These are phyloP conservation scores for Tillandsia leiboldiana DNA, from an alignment of 176 grass and related monocot genomes.

Conservation along the genomic window DNA sequence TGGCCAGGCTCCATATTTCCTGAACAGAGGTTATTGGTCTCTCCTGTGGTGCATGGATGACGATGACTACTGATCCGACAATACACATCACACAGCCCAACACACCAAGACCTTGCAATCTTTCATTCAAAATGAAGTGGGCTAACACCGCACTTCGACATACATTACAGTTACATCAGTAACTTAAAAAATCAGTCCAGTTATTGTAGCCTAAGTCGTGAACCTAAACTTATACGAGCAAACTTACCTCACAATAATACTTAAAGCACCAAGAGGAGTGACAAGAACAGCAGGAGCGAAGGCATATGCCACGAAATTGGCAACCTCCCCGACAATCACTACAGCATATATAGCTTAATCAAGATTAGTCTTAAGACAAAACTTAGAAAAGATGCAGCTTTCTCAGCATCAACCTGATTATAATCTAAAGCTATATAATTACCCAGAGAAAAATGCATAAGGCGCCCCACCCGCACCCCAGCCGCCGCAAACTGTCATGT, in stretches of 20 bases:
- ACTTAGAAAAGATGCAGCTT: not conserved
- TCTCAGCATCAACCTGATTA: not conserved
- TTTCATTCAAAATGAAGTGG: slow-evolving; percentile 93
- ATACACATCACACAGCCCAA: slow-evolving; percentile 91
- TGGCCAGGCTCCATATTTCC: slow-evolving; percentile 96
- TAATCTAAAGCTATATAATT: no score
- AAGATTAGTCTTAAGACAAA: not conserved
- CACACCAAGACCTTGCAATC: slow-evolving; percentile 63
- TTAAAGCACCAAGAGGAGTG: slow-evolving; percentile 89
- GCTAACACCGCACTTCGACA: slow-evolving; percentile 74
- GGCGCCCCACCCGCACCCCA: no score
- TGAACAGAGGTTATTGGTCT: slow-evolving; percentile 71
- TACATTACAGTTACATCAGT: not conserved
- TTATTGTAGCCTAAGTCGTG: not conserved
- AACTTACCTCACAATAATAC: slow-evolving; percentile 86
- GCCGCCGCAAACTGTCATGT: no score
- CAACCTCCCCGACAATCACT: slow-evolving; percentile 93
- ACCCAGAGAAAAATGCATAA: no score
- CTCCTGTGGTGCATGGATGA: slow-evolving; percentile 83
- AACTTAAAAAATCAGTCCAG: not conserved
- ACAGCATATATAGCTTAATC: slow-evolving; percentile 5
- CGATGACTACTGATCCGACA: slow-evolving; percentile 76
- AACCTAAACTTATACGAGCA: not conserved
- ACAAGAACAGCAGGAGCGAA: slow-evolving; percentile 90
- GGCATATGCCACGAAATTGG: slow-evolving; percentile 90